Base-by-base conservation (phyloP, 106 monocot species). In the Dendrobium officinale region DNA sequence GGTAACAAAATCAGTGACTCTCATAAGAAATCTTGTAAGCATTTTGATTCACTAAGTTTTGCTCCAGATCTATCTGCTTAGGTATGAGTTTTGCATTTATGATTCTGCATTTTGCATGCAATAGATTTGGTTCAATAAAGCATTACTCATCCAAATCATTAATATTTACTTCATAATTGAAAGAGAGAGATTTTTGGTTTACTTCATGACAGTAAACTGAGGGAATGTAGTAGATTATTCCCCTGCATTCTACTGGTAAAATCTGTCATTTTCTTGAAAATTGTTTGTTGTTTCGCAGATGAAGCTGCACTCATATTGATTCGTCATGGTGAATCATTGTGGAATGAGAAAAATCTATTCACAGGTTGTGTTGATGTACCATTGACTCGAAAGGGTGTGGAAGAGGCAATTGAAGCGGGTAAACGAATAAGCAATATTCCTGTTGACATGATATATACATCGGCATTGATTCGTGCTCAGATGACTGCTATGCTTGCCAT, bases 401-500 rank as follows among this genome's bases (percentile, higher is more conserved):
- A 95, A 27, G 98, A 98, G 80, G 98, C 98, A 70, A 92, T 98
- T 84, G 91, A 98, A 88, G 98, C 98, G 15, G 94, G 98, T 27
- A 94, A 89, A 87, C 88, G 91, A 82, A 98, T 98, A 88, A 89
- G 89, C 81, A 89, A 95, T 49, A 98, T 98, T 82, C 98, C 98
- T 41, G 84, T 98, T 42, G 98, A 98, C 81, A 84, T 88, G 79
- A 98, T 98, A 27, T 98, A 80, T 79, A 92, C 98, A 56, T 98
- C 98, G 79, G 66, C 88, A 0, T 59, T 98, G 37, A 98, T 98
- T 84, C 98, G 98, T 85, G 94, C 98, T 24, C 94, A 98, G 68
- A 98, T 98, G 98, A 98, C 98, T 80, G 98, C 98, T 72, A 95
- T 98, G 98, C 95, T 98, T 88, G 98, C 95, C 82, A 92, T 98